Percentiles rank a stretch among this genome's conserved stretches.
Evolutionary conservation across 192 early-diverging fungal genomes (phyloP).

Genomic region (Backusella liffmaniae): DNA sequence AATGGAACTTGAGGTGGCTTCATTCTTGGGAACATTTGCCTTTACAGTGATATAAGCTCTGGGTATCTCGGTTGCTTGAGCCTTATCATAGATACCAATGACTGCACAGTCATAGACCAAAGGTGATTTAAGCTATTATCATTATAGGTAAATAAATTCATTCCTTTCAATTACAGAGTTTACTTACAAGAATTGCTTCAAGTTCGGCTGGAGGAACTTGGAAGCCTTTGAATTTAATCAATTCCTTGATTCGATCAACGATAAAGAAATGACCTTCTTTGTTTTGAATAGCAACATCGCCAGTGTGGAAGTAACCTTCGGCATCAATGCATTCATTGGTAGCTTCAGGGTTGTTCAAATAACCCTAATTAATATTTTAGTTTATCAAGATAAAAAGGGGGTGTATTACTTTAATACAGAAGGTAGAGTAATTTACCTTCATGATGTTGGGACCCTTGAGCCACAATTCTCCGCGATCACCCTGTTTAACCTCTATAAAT

Average conservation of each 20-base stretch:
- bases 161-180: too few relatives aligned
- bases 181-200: constrained; percentile 61
- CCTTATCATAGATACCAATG: constrained; percentile 61
- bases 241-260: constrained; percentile 75
- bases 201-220: constrained; percentile 76
- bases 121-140: constrained; percentile 49
- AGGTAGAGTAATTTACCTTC: constrained; percentile 39
- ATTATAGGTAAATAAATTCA: too few relatives aligned
- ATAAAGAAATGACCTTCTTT: constrained; percentile 65
- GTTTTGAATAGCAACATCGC: constrained; percentile 55
- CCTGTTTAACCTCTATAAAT: constrained; percentile 43
- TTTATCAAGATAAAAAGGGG: not conserved
- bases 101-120: constrained; percentile 68
- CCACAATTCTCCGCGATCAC: constrained; percentile 78
- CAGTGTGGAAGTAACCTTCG: constrained; percentile 57
- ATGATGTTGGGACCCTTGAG: constrained; percentile 75
- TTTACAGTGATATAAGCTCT: constrained; percentile 72
- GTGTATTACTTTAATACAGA: not conserved
- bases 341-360: constrained; percentile 45
- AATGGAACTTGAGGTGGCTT: constrained; percentile 39
- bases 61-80: constrained; percentile 75
- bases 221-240: constrained; percentile 52
- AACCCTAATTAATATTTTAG: constrained; percentile 26
- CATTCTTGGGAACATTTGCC: constrained; percentile 18
- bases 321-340: constrained; percentile 42